Base-by-base conservation (phyloP, 192 early-diverging fungal genomes). In the Coemansia biformis region DNA sequence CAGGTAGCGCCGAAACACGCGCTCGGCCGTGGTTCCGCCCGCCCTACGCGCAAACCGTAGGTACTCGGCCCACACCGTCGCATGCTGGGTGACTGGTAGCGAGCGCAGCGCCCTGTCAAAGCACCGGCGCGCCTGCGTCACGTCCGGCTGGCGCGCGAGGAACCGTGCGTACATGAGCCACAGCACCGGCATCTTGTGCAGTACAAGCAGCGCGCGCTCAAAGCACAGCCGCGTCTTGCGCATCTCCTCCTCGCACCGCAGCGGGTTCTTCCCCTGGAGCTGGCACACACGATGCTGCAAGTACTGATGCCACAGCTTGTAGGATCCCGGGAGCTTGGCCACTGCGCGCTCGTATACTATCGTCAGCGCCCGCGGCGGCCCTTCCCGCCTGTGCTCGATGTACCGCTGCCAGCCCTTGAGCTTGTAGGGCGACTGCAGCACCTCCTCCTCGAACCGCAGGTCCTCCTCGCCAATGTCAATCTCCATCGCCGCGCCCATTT, bases 161-260 rank as follows among this genome's bases (percentile, higher is more conserved):
- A 90, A 86, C 19, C 64, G 51, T 22, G 77, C 54, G 57, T 92
- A 99, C 31, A 79, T 78, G 3, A 88, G 51, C 96, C 96, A 99
- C 32, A 99, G 83, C 21, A 89, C 69, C 11, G 95, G 94, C 84
- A 95, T 95, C 79, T 93, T 95, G 79, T 96, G 92, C 51, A 93
- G 77, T 5, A 91, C 66, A n/a, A 98, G 78, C 38, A 99, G 71
- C 5, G 87, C 78, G 7, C 90, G 63, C 57, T 98, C 94, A 54
- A 87, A 99, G 46, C 86, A 90, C 55, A 79, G 52, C 48, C 82
- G 86, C 4, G 88, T 78, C 16, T 75, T 66, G 15, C 75, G 60
- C 70, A 82, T 88, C 44, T 86, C 85, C 5, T 78, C 76, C 18
- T 68, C 59, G 43, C 73, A 72, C n/a, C 52, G 62, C 6, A 79